A percentile compares a stretch with the other conserved stretches of the same genome.
Conservation (phyloP, 257 asterid species). For the Lavandula angustifolia region DNA sequence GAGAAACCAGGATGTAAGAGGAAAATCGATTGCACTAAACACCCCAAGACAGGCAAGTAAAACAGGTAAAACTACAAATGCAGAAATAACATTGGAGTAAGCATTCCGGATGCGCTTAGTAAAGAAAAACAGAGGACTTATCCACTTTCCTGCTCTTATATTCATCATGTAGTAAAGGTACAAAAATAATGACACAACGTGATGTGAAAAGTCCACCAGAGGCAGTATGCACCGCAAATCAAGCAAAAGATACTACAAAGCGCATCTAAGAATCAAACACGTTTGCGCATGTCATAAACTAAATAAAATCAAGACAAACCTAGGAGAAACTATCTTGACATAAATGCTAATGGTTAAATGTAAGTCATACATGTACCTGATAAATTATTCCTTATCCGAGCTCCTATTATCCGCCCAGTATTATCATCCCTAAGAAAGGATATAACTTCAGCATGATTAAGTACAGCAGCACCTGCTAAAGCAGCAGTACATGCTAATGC, state of each 20-base stretch:
- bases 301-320: slow-evolving; percentile 20
- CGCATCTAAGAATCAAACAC: not conserved
- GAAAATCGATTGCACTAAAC: slow-evolving; percentile 4
- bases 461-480: slow-evolving; percentile 86
- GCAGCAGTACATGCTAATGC: slow-evolving; percentile 95
- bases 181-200: slow-evolving; percentile 5
- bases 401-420: slow-evolving; percentile 71
- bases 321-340: slow-evolving; percentile 3
- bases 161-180: slow-evolving; percentile 1
- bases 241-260: slow-evolving; percentile 2
- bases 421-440: slow-evolving; percentile 70
- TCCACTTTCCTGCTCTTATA: slow-evolving; percentile 13
- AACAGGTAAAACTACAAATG: slow-evolving; percentile 22
- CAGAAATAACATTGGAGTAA: slow-evolving; percentile 20
- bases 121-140: too few species aligned
- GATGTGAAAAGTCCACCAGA: slow-evolving; percentile 17
- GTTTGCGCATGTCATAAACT: slow-evolving; percentile 8
- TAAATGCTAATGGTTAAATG: slow-evolving; percentile 1
- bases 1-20: slow-evolving; percentile 38
- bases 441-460: slow-evolving; percentile 88
- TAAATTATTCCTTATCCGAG: slow-evolving; percentile 70
- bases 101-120: not conserved
- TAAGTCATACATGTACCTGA: slow-evolving; percentile 55
- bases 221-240: slow-evolving; percentile 21
- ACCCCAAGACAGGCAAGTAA: slow-evolving; percentile 12